These are phyloP conservation scores for Whalleya microplaca DNA, from an alignment of 2,329 filamentous ascomycete species.

Conservation along the genomic window DNA sequence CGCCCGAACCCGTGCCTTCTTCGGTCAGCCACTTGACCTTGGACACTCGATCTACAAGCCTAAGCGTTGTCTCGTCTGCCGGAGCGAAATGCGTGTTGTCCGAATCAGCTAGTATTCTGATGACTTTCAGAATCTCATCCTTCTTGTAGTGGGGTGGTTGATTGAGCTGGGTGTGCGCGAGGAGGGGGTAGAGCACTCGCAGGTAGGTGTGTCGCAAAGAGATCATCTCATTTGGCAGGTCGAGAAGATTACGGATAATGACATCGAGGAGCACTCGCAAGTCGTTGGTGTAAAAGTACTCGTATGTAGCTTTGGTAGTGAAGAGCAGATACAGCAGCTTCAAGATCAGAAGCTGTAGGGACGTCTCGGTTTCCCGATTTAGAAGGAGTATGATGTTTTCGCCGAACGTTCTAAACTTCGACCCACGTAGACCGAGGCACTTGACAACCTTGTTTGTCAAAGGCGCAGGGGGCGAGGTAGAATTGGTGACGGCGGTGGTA, in stretches of 20 bases:
- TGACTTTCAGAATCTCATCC: constrained; percentile 77
- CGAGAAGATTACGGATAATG: constrained; percentile 94
- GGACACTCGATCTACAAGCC: constrained; percentile 75
- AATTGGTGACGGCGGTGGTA: constrained; percentile 53
- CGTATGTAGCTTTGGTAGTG: constrained; percentile 86
- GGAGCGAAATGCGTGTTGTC: constrained; percentile 77
- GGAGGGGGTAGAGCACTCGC: constrained; percentile 84
- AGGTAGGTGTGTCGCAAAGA: constrained; percentile 90
- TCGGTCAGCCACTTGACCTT: constrained; percentile 70
- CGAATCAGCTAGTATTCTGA: constrained; percentile 70
- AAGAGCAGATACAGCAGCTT: constrained; percentile 96
- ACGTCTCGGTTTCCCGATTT: constrained; percentile 93
- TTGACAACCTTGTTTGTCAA: constrained; percentile 95
- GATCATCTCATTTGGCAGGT: constrained; percentile 81
- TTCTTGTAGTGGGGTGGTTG: constrained; percentile 90
- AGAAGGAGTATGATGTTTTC: constrained; percentile 95
- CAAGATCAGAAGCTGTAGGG: constrained; percentile 91
- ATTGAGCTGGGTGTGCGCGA: constrained; percentile 89
- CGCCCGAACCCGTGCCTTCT: constrained; percentile 42
- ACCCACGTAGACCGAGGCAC: constrained; percentile 78
- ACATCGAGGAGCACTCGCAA: constrained; percentile 92
- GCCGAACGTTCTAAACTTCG: constrained; percentile 88
- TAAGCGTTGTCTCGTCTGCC: constrained; percentile 77
- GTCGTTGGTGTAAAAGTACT: constrained; percentile 99
- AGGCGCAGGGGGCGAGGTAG: constrained; percentile 48